Evolutionary conservation across 1,139 yeast genomes (phyloP), one percentile per base, ranked within the genome.

Genomic region (Pneumocystis oryctolagi): DNA sequence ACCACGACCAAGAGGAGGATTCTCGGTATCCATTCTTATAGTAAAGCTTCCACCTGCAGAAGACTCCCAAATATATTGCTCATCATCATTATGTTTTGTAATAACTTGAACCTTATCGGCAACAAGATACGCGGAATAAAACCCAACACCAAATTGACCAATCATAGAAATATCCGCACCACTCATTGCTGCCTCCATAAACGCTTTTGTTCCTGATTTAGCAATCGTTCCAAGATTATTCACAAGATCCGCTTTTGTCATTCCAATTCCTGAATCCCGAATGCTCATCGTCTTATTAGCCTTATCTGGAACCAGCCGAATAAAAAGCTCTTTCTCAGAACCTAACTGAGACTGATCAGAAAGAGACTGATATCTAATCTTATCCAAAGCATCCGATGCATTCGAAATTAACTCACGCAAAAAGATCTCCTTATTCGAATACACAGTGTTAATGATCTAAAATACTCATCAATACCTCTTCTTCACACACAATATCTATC

Each of bases 121-220:
- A 75, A 94, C 98, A 81, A 94, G 85, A 88, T 94, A 94, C 72
- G 92, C 83, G 65, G 99, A 92, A 87, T 94, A 94, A 92, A 94
- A 94, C 84, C 99, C 99, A 73, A 94, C 98, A 89, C 99, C 99
- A 82, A 94, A 94, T 81, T 94, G 98, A 83, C 99, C 99, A 80
- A 94, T 94, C 98, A 94, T 94, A 69, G 97, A 89, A 69, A 94
- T 97, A 78, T 94, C 99, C 69, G 98, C 98, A 80, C 99, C 99
- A 70, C 97, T 97, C 70, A 96, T 85, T 71, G 92, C 83, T 70
- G 98, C 98, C 80, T 94, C 98, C 98, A 94, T 92, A 78, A 94
- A 94, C 70, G 95, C 88, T 82, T 94, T 94, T 73, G 99, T 94
- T 80, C 98, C 99, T 70, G 98, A 94, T 82, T 92, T 94, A 75